Evolutionary conservation across 169 alveolate genomes (phyloP), one percentile per base, ranked within the genome.

Genomic region (Eimeria maxima): DNA sequence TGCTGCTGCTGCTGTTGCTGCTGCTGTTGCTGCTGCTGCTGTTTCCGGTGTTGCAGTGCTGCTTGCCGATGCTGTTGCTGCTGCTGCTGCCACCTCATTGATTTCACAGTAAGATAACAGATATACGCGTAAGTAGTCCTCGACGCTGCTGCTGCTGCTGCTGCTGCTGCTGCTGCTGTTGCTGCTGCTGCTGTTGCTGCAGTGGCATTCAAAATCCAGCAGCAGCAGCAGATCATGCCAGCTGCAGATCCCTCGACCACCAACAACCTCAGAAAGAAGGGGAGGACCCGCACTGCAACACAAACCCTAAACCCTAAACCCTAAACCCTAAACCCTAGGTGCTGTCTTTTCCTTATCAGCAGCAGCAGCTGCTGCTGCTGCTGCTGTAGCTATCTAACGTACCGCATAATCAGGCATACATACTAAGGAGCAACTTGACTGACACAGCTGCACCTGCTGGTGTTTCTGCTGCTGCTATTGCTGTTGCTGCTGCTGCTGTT

Each of bases 101-200:
- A 27, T 83, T 22, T 55, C 50, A 22, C 53, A 83, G 71, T 22
- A 18, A 2, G 55, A 4, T n/a, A 81, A 38, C 22, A 81, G 73
- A 5, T 22, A 81, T 33, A 81, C 90, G 67, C 71, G 29, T 5
- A 81, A 73, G 57, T 50, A 7, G 57, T 50, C 11, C 18, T 50
- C 11, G 87, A 14, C 16, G 60, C 87, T 76, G 87, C 60, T 76
- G 87, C 14, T 44, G 60, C 60, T 44, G 87, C 87, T 76, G 80
- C 80, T 76, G 87, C n/a, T 50, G 65, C 69, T 80, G 71, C 90
- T 53, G 73, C 42, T 81, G 90, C 50, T 53, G 47, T 73, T 81
- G 90, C 90, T 81, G 90, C 50, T n/a, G 71, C 71, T n/a, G 90
- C 90, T 22, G 90, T 38, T 81, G 90, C 73, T 50, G 90, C 90